Evolutionary conservation across 2,329 filamentous ascomycete species (phyloP).

Genomic region (Aspergillus sp.): DNA sequence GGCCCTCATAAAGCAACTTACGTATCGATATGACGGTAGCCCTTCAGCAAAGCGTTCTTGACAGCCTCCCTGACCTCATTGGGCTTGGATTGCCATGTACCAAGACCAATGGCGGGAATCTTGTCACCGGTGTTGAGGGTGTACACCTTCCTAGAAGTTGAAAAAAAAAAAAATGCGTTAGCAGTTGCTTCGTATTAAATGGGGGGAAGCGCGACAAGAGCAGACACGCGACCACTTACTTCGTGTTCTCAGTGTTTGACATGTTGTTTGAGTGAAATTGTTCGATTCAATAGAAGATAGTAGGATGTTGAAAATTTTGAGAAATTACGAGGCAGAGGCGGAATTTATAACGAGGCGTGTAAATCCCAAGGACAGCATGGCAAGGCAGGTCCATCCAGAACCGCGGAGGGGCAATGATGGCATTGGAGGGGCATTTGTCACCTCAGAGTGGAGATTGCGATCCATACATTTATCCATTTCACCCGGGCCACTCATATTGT

Average conservation of each 20-base stretch:
- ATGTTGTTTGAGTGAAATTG: constrained; percentile 20
- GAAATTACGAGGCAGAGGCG: not conserved
- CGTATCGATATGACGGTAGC: constrained; percentile 59
- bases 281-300: not conserved
- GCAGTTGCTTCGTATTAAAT: not conserved
- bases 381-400: constrained; percentile 24
- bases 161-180: not conserved
- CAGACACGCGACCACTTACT: constrained; percentile 21
- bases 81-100: constrained; percentile 57
- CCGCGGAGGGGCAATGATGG: constrained; percentile 18
- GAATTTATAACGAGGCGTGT: constrained; percentile 14
- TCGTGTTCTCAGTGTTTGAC: constrained; percentile 29
- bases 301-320: not conserved
- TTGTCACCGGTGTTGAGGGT: constrained; percentile 52
- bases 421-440: constrained; percentile 18
- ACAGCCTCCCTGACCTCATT: constrained; percentile 53
- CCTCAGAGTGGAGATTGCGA: constrained; percentile 12
- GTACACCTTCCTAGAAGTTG: constrained; percentile 35
- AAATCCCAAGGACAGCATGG: constrained; percentile 4
- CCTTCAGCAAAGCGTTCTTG: constrained; percentile 48
- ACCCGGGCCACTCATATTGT: constrained; percentile 8
- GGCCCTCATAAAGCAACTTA: constrained; percentile 28
- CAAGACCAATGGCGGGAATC: constrained; percentile 53
- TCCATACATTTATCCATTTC: not conserved
- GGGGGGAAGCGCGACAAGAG: not conserved